Base-by-base conservation (phyloP, 2,329 filamentous ascomycete genomes). In the Nothophoma quercina region DNA sequence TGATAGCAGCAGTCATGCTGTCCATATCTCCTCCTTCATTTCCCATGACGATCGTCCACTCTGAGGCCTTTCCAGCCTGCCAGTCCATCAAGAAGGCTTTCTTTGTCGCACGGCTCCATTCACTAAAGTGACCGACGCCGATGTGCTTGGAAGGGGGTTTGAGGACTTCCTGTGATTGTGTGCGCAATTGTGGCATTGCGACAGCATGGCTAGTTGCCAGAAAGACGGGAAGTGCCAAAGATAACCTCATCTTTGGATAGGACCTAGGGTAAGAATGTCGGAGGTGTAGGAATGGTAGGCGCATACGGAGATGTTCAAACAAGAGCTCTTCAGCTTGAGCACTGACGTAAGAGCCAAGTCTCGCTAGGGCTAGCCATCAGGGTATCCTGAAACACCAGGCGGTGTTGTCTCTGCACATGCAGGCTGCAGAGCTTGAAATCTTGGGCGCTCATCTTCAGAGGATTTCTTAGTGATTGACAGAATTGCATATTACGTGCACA, bases 81-180 rank as follows among this genome's bases (percentile, higher is more conserved):
- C 78, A 80, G 62, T 80, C 78, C 53, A 79, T 68, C 39, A 79
- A 61, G 39, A 80, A 80, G 12, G 73, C 65, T 34, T 76, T 77
- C 67, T 80, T 80, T 15, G 71, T 79, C 9, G 71, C 73, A 28
- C 78, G 76, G 21, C 74, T 77, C 78, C 78, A 80, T 59, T 80
- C 77, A 63, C 75, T 78, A 64, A 80, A 79, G 65, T 80, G 78
- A 25, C 78, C 78, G 10, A 79, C 77, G 13, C 78, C 78, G 12
- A 64, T 41, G 8, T 47, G 42, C 43, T 56, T 62, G 41, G 38
- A 21, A 23, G 47, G 45, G 35, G 56, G 54, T 4, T 55, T 55
- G 21, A 67, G 53, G 15, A 65, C 30, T n/a, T 36, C 18, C 36
- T 70, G 67, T 21, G 58, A 55, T 10, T 60, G 39, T 25, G 55